Conservation (phyloP, 345 rosid species). For the Capsella bursapastoris region DNA sequence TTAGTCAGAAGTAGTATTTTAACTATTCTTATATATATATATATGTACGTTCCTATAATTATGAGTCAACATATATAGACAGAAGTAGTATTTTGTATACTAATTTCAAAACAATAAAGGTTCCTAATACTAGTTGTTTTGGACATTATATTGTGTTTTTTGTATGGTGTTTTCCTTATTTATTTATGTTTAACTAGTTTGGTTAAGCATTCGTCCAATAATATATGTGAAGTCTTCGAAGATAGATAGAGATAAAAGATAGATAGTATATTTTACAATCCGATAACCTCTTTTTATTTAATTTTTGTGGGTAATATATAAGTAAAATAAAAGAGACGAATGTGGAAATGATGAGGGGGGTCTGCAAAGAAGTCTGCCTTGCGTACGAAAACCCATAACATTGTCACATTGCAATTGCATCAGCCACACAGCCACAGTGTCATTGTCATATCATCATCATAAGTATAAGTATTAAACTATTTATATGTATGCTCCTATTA, state of each 20-base stretch:
- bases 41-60: background rate
- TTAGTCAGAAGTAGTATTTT: background rate
- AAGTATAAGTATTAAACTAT: no score
- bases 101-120: no score
- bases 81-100: no score
- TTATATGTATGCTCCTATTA: constrained; percentile 11
- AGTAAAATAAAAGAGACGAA: constrained; percentile 30
- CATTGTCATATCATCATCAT: constrained; percentile 20
- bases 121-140: no score
- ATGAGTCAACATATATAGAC: background rate
- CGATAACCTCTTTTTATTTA: no score
- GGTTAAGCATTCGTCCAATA: constrained; percentile 12
- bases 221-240: background rate
- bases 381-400: constrained; percentile 63
- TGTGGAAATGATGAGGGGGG: constrained; percentile 36
- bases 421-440: constrained; percentile 22
- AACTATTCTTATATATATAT: background rate
- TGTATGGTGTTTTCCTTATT: no score
- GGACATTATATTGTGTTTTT: no score
- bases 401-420: constrained; percentile 60
- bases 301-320: no score
- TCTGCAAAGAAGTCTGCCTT: constrained; percentile 36
- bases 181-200: background rate
- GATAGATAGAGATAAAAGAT: no score
- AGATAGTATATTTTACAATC: background rate